Evolutionary conservation across 495 filamentous ascomycete genomes (phyloP).

Genomic region (Lepraria neglecta): DNA sequence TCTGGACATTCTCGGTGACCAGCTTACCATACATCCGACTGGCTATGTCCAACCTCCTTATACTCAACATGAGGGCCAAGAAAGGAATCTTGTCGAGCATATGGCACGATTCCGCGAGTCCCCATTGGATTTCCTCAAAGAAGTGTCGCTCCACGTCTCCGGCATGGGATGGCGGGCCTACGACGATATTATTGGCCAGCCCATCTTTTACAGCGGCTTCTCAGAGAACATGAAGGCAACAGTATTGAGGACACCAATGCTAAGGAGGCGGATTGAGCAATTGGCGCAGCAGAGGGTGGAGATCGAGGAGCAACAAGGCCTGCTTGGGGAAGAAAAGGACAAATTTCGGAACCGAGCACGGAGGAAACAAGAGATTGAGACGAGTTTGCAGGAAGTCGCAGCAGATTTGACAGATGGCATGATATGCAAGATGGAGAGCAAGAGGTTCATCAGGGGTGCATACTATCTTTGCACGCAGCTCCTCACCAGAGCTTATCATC

Average conservation of each 20-base stretch:
- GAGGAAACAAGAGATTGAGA: conserved; percentile 55
- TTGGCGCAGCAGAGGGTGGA: conserved; percentile 66
- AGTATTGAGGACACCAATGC: conserved; percentile 66
- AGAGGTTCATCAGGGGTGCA: conserved; percentile 80
- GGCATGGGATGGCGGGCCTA: conserved; percentile 93
- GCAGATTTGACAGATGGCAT: conserved; percentile 83
- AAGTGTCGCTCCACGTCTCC: conserved; percentile 82
- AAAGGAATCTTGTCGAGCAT: conserved; percentile 69
- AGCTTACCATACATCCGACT: conserved; percentile 73
- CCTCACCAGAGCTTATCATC: conserved; percentile 86
- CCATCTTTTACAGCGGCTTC: conserved; percentile 89
- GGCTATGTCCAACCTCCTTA: conserved; percentile 55
- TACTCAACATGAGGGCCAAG: conserved; percentile 43
- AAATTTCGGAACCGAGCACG: conserved; percentile 46
- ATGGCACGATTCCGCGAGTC: conserved; percentile 74
- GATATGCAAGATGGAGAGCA: conserved; percentile 99
- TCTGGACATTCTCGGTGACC: conserved; percentile 70
- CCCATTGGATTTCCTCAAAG: conserved; percentile 76
- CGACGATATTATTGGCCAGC: conserved; percentile 81
- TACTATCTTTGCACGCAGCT: conserved; percentile 88
- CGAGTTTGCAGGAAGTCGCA: conserved; percentile 65
- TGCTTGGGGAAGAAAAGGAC: conserved; percentile 47
- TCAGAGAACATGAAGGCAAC: conserved; percentile 76
- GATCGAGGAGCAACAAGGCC: conserved; percentile 69
- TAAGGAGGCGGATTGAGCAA: conserved; percentile 67